Conservation (phyloP, 2,329 filamentous ascomycete species). For the Curvularia hawaiiensis region DNA sequence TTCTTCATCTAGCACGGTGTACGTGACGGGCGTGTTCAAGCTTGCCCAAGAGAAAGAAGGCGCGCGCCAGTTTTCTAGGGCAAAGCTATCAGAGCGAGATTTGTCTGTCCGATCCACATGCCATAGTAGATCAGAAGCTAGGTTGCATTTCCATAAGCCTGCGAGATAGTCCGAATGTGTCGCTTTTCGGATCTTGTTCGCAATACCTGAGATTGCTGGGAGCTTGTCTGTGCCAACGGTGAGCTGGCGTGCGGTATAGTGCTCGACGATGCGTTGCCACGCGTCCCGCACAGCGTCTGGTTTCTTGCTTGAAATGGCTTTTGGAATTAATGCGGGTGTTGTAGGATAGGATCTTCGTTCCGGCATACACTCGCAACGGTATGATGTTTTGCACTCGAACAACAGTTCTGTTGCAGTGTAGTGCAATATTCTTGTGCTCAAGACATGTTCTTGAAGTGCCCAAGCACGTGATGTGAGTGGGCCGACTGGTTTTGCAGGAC, state of each 20-base stretch:
- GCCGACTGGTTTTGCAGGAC: conserved; percentile 32
- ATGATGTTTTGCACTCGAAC: conserved; percentile 42
- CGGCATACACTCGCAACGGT: conserved; percentile 41
- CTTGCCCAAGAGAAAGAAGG: conserved; percentile 44
- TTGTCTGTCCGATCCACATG: conserved; percentile 13
- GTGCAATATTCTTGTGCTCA: conserved; percentile 41
- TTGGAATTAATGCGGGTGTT: conserved; percentile 40
- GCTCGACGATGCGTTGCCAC: conserved; percentile 41
- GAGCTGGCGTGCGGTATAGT: conserved; percentile 36
- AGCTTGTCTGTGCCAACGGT: conserved; percentile 39
- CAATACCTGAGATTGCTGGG: conserved; percentile 43
- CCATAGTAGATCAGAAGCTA: conserved; percentile 42
- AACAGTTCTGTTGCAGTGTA: conserved; percentile 42
- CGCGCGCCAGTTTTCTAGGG: conserved; percentile 32
- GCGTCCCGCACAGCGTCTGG: conserved; percentile 29
- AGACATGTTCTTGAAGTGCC: conserved; percentile 42
- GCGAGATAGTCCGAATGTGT: conserved; percentile 41
- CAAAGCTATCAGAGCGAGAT: conserved; percentile 11
- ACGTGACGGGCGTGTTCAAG: conserved; percentile 33
- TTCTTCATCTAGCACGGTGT: conserved; percentile 28
- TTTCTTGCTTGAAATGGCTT: conserved; percentile 35
- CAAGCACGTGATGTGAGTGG: conserved; percentile 38
- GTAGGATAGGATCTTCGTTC: conserved; percentile 34
- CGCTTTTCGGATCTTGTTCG: conserved; percentile 36
- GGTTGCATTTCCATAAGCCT: conserved; percentile 41